Evolutionary conservation across 2,329 filamentous ascomycete genomes (phyloP).

Genomic region (Penicillium occitanis): DNA sequence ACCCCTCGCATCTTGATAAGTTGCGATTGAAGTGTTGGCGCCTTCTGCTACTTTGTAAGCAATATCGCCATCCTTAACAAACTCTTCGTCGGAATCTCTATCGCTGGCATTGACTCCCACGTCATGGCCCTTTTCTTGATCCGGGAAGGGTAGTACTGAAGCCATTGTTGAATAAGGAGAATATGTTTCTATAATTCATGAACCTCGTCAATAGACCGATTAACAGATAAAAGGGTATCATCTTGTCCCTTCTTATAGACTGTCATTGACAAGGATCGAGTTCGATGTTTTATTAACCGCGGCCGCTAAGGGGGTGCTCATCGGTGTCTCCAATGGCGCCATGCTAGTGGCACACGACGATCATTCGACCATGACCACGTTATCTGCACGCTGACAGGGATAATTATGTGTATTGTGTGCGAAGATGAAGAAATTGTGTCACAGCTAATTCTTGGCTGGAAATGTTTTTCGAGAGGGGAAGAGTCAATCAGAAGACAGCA

Average conservation of each 20-base stretch:
- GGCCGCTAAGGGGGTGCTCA: constrained; percentile 18
- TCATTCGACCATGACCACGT: constrained; percentile 13
- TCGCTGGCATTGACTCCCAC: neutral
- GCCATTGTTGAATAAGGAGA: neutral
- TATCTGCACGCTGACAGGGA: constrained; percentile 6
- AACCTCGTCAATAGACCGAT: neutral
- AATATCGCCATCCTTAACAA: constrained; percentile 19
- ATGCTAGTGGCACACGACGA: constrained; percentile 11
- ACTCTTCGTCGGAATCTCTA: constrained; percentile 9
- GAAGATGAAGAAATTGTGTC: constrained; percentile 4
- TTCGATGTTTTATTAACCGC: neutral
- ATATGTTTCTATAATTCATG: neutral
- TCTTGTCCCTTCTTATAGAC: constrained; percentile 1
- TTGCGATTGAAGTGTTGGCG: constrained; percentile 14
- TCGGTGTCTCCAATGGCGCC: constrained; percentile 18
- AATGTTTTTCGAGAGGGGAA: neutral
- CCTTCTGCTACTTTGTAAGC: constrained; percentile 18
- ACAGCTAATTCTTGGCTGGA: constrained; percentile 1
- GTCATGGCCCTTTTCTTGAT: constrained; percentile 17
- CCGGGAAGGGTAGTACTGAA: constrained; percentile 7
- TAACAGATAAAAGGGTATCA: neutral
- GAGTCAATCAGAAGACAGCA: neutral
- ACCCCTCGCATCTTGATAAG: constrained; percentile 57
- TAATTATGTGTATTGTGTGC: constrained; percentile 9
- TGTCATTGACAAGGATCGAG: neutral